A percentile compares a stretch with the other conserved stretches of the same genome.
Evolutionary conservation across 176 grass and related monocot species (phyloP).

Genomic region (maize (Zea mays)): DNA sequence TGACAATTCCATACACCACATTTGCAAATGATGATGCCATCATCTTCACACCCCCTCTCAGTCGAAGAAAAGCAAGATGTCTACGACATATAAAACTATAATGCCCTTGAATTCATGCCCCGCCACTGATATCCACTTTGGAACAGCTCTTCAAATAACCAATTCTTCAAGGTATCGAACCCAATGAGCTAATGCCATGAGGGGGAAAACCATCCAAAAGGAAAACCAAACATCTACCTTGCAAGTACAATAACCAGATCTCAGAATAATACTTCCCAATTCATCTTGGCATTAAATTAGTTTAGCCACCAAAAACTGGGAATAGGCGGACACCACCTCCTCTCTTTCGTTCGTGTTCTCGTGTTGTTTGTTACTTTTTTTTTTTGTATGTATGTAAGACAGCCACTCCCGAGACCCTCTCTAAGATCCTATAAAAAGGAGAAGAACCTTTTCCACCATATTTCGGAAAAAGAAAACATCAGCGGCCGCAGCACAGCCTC

Average conservation of each 20-base stretch:
- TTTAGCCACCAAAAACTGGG: neutral
- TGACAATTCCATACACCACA: neutral
- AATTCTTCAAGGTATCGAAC: neutral
- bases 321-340: neutral
- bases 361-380: neutral
- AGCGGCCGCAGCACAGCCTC: neutral
- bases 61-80: neutral
- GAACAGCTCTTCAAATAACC: neutral
- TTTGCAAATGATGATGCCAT: constrained; percentile 18
- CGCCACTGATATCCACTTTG: neutral
- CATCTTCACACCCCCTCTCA: constrained; percentile 7
- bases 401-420: neutral
- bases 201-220: neutral
- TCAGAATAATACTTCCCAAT: neutral
- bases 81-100: neutral
- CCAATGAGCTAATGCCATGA: neutral
- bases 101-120: neutral
- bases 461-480: neutral
- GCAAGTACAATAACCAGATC: neutral
- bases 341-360: neutral
- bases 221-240: neutral
- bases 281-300: constrained; percentile 5
- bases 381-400: neutral
- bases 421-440: neutral
- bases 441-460: neutral